Conservation (phyloP, 345 rosid genomes). For the Salix brachista region DNA sequence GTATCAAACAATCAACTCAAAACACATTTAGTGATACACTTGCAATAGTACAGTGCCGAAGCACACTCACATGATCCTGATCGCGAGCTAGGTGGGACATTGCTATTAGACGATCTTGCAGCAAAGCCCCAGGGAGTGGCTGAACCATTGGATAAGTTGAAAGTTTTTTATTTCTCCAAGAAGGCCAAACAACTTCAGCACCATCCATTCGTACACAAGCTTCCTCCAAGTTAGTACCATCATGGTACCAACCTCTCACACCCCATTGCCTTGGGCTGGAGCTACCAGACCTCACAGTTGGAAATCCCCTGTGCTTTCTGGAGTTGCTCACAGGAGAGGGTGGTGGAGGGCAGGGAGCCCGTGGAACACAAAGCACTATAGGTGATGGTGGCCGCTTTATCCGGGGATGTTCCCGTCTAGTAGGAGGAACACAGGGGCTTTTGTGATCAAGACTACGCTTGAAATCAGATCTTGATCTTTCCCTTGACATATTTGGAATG, state of each 20-base stretch:
- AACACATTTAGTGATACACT: slow-evolving; percentile 7
- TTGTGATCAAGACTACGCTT: slow-evolving; percentile 58
- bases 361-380: slow-evolving; percentile 90
- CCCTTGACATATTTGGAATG: slow-evolving; percentile 72
- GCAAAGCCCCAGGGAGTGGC: slow-evolving; percentile 76
- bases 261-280: slow-evolving; percentile 99
- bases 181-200: slow-evolving; percentile 88
- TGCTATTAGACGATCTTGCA: slow-evolving; percentile 86
- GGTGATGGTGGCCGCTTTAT: slow-evolving; percentile 97
- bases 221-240: slow-evolving; percentile 67
- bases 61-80: slow-evolving; percentile 77
- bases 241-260: slow-evolving; percentile 78
- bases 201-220: slow-evolving; percentile 65
- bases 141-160: slow-evolving; percentile 70
- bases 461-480: slow-evolving; percentile 62
- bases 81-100: slow-evolving; percentile 87
- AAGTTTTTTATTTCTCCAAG: slow-evolving; percentile 88
- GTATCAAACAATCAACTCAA: slow-evolving; percentile 25
- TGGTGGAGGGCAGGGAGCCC: slow-evolving; percentile 93
- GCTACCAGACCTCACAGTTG: slow-evolving; percentile 98
- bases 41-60: slow-evolving; percentile 10
- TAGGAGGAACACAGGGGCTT: slow-evolving; percentile 77
- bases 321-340: slow-evolving; percentile 88
- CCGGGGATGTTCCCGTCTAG: slow-evolving; percentile 75
- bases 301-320: slow-evolving; percentile 82